Evolutionary conservation across 352 stramenopile genomes (phyloP), one percentile per base, ranked within the genome.

Genomic region (Thraustochytrium striatum): DNA sequence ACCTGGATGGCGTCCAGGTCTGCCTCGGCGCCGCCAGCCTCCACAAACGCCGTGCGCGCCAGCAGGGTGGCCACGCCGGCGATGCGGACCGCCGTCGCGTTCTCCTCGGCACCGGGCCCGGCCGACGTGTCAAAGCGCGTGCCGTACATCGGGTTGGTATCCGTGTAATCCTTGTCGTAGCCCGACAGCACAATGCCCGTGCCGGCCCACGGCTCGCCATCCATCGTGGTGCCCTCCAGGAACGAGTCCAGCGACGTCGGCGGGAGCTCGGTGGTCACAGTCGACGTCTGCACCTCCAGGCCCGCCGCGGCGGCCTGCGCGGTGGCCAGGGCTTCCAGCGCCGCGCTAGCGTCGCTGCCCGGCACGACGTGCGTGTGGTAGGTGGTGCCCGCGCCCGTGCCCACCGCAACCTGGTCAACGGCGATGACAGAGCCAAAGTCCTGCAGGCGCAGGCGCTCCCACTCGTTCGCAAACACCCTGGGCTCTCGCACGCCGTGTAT

Each of bases 211-310:
- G 53, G 5, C 21, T 33, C 21, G 28, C 32, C 44, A 21, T 21
- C 39, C 28, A 33, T 30, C 19, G 8, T 8, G 19, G 43, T 35
- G 21, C 35, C 69, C 16, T 16, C 52, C 16, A 79, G 3, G 33
- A 79, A 79, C 35, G 50, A 72, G 50, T 79, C 69, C 5, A 73
- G 33, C 7, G 69, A 36, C 8, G 69, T 72, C 8, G 69, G 69
- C 32, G 69, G 69, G 9, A 79, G 25, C 5, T 9, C 32, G 35
- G 35, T n/a, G 16, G 52, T 72, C 7, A n/a, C n/a, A 0, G 30
- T 39, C 9, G 69, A 16, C 2, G 32, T 2, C 11, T 28, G 28
- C 5, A 69, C 2, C 8, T 3, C 13, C 21, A 58, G 3, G 39
- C 39, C 52, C 28, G 69, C 39, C 0, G 35, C 39, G 33, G 28